These are phyloP conservation scores for Phylloporus sp. DNA, from an alignment of 768 basidiomycete genomes.

Conservation along the genomic window DNA sequence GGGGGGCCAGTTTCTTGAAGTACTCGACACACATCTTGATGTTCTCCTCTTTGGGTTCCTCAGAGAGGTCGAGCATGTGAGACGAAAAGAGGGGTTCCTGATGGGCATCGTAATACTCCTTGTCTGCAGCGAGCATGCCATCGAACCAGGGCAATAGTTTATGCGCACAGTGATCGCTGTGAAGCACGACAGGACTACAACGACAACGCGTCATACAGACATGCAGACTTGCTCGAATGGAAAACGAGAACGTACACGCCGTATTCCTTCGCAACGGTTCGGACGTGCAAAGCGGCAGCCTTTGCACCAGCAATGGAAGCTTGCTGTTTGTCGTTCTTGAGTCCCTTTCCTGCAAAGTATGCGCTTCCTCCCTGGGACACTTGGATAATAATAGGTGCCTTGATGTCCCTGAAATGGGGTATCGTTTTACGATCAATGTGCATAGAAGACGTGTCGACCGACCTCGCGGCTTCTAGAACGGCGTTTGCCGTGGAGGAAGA, in stretches of 20 bases:
- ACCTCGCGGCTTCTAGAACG: slow-evolving; percentile 93
- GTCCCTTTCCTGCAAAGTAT: slow-evolving; percentile 95
- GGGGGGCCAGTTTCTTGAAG: slow-evolving; percentile 89
- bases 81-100: slow-evolving; percentile 88
- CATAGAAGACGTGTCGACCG: slow-evolving; percentile 12
- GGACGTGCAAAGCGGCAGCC: slow-evolving; percentile 89
- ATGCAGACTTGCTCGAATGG: background rate
- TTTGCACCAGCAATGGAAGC: slow-evolving; percentile 91
- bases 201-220: background rate
- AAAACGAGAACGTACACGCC: slow-evolving; percentile 71
- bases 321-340: slow-evolving; percentile 92
- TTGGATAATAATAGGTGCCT: slow-evolving; percentile 96
- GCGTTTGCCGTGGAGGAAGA: slow-evolving; percentile 95
- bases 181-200: slow-evolving; percentile 85
- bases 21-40: slow-evolving; percentile 91
- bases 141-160: slow-evolving; percentile 99
- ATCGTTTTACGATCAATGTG: slow-evolving; percentile 10
- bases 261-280: slow-evolving; percentile 81
- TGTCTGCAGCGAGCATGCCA: slow-evolving; percentile 96
- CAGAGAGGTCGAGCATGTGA: slow-evolving; percentile 98
- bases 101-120: slow-evolving; percentile 87
- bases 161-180: slow-evolving; percentile 97
- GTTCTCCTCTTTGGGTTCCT: slow-evolving; percentile 89
- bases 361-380: slow-evolving; percentile 96
- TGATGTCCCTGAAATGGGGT: slow-evolving; percentile 65